Percentiles rank a stretch among this genome's conserved stretches.
These are phyloP conservation scores for Phalaenopsis hybrid DNA, from an alignment of 116 monocot genomes.

Conservation along the genomic window DNA sequence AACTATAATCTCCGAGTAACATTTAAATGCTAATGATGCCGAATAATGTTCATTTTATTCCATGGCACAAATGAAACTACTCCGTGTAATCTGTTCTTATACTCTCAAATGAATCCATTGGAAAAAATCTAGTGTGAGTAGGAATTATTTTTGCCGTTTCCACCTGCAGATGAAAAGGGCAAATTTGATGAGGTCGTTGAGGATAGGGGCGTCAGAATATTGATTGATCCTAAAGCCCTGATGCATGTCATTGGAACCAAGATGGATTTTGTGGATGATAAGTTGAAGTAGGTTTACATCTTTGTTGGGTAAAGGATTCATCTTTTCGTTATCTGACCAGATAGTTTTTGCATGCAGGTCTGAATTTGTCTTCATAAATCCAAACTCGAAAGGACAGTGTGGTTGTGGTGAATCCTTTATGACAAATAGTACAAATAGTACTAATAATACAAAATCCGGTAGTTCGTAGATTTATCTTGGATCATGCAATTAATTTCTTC, in stretches of 20 bases:
- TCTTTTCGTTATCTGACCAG: neutral
- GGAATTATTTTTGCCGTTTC: neutral
- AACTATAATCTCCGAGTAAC: too few relatives aligned
- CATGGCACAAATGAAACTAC: too few relatives aligned
- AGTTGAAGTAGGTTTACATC: conserved; percentile 47
- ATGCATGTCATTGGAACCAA: conserved; percentile 97
- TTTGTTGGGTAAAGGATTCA: neutral
- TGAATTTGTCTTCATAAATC: conserved; percentile 44
- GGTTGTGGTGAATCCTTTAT: conserved; percentile 30
- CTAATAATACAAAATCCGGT: conserved; percentile 9
- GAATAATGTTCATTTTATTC: too few relatives aligned
- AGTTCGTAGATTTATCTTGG: neutral
- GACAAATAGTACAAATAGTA: conserved; percentile 15
- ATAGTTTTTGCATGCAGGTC: conserved; percentile 40
- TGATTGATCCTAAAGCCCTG: conserved; percentile 90
- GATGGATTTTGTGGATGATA: conserved; percentile 96
- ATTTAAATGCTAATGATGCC: too few relatives aligned
- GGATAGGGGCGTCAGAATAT: conserved; percentile 86
- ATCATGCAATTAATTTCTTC: neutral
- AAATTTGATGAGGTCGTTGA: conserved; percentile 94
- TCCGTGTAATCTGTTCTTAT: too few relatives aligned
- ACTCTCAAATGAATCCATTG: too few relatives aligned
- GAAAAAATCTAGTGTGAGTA: neutral
- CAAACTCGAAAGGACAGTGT: conserved; percentile 26
- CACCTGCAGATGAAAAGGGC: conserved; percentile 68